Conservation (phyloP, 768 basidiomycete genomes). For the Calocybe cyanea region DNA sequence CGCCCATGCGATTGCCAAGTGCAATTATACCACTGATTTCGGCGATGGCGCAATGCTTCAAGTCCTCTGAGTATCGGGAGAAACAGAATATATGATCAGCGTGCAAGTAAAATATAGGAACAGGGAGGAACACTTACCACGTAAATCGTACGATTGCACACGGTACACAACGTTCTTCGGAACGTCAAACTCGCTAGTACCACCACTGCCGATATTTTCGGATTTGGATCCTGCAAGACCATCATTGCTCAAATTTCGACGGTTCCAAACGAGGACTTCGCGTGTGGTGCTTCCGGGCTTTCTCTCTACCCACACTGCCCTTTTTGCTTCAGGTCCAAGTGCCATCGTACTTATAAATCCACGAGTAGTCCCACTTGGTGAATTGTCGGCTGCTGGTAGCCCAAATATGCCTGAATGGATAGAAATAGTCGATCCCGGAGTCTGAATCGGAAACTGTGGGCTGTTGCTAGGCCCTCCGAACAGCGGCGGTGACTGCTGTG, state of each 20-base stretch:
- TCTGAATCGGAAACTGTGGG: too few species aligned
- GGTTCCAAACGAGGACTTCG: slow-evolving; percentile 41
- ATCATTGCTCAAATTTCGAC: slow-evolving; percentile 7
- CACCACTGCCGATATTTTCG: too few species aligned
- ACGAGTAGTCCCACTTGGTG: slow-evolving; percentile 18
- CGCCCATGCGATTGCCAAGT: slow-evolving; percentile 38
- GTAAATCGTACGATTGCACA: slow-evolving; percentile 33
- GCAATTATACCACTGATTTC: slow-evolving; percentile 42
- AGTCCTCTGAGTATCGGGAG: slow-evolving; percentile 40
- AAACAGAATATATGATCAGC: too few species aligned
- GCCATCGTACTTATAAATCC: slow-evolving; percentile 49
- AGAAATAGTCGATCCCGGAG: too few species aligned
- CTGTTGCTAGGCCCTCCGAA: too few species aligned
- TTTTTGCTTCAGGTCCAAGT: slow-evolving; percentile 44
- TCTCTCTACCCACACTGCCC: slow-evolving; percentile 57
- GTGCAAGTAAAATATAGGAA: too few species aligned
- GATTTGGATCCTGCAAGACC: background rate
- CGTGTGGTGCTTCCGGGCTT: slow-evolving; percentile 36
- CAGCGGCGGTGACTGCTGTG: too few species aligned
- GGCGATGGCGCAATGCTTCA: slow-evolving; percentile 41
- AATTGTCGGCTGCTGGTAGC: background rate
- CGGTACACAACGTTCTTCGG: slow-evolving; percentile 28
- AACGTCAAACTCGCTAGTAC: slow-evolving; percentile 18
- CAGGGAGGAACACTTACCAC: too few species aligned
- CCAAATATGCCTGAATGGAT: background rate